These are phyloP conservation scores for Acer yangbiense DNA, from an alignment of 345 rosid genomes.

Conservation along the genomic window DNA sequence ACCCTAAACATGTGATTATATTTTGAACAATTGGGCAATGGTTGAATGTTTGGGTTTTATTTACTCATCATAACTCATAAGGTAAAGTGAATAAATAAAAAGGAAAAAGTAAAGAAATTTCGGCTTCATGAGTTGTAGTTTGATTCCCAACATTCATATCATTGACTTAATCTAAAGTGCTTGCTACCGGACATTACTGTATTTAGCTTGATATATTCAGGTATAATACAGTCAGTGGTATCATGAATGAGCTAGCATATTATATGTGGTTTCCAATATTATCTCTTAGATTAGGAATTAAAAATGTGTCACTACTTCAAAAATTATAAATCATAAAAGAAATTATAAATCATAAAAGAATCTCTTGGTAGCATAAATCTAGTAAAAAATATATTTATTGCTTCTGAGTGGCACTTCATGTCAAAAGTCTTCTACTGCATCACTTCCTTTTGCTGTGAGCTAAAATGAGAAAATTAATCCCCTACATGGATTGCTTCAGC, in stretches of 20 bases:
- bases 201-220: neutral
- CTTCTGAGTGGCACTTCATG: neutral
- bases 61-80: neutral
- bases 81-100: neutral
- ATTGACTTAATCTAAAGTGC: neutral
- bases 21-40: neutral
- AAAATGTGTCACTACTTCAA: neutral
- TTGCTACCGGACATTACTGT: neutral
- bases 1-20: neutral
- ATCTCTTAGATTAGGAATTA: constrained; percentile 13
- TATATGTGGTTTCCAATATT: neutral
- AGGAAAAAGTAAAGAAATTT: neutral
- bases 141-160: neutral
- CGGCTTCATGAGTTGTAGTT: neutral
- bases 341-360: neutral
- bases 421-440: neutral
- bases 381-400: neutral
- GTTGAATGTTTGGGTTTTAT: neutral
- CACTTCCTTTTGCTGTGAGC: neutral
- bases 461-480: constrained; percentile 1
- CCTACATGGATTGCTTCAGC: neutral
- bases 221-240: neutral
- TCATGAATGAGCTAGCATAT: neutral
- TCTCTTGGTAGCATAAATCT: neutral
- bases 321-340: neutral